Evolutionary conservation across 495 filamentous ascomycete species (phyloP).

Genomic region (Aspergillus steynii): DNA sequence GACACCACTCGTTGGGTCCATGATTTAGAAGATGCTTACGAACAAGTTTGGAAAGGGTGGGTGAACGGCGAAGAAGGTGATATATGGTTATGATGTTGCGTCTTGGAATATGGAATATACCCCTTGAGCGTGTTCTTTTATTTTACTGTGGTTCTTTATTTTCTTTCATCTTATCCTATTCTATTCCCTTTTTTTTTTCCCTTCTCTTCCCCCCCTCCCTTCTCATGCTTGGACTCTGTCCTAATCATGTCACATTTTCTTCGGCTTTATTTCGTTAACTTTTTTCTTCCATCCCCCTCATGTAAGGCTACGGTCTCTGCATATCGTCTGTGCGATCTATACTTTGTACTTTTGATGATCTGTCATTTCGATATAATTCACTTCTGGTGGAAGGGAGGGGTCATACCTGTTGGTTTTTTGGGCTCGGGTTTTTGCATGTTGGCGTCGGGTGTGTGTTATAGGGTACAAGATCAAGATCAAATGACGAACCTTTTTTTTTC

Average conservation of each 20-base stretch:
- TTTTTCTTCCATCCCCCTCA: neutral
- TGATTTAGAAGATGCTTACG: constrained; percentile 88
- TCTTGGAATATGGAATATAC: constrained; percentile 34
- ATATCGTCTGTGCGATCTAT: neutral
- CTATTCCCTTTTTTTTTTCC: neutral
- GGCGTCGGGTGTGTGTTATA: constrained; percentile 3
- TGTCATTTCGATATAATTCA: neutral
- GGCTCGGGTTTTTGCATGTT: constrained; percentile 3
- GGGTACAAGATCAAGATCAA: neutral
- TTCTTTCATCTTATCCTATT: neutral
- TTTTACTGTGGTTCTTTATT: constrained; percentile 4
- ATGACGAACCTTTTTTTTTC: constrained; percentile 3
- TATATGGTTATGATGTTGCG: constrained; percentile 65
- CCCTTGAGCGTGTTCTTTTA: constrained; percentile 27
- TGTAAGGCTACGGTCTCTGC: neutral
- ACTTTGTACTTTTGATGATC: neutral
- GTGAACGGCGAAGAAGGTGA: constrained; percentile 85
- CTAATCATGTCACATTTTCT: constrained; percentile 2
- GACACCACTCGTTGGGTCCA: constrained; percentile 91
- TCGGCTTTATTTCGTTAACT: neutral
- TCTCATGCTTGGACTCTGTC: neutral
- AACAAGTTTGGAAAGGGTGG: constrained; percentile 85
- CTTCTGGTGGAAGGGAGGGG: neutral
- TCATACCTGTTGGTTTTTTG: neutral
- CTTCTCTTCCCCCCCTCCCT: neutral